These are phyloP conservation scores for Plasmodium coatneyi DNA, from an alignment of 169 alveolate species.

Conservation along the genomic window DNA sequence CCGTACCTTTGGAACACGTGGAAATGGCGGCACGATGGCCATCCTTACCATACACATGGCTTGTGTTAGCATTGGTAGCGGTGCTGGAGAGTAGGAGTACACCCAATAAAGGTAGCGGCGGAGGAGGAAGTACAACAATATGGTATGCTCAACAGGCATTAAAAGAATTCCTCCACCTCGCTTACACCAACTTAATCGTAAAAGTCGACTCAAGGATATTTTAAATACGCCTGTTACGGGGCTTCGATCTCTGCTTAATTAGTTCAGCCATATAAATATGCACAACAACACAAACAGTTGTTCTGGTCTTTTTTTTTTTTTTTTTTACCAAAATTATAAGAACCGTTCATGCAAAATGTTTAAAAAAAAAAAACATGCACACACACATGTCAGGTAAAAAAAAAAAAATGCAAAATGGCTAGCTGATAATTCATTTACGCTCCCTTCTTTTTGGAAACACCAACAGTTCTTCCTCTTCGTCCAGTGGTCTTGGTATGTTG, in stretches of 20 bases:
- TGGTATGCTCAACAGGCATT: neutral
- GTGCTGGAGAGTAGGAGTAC: neutral
- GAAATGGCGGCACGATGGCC: neutral
- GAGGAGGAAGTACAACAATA: neutral
- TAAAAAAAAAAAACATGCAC: neutral
- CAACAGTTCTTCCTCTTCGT: constrained; percentile 98
- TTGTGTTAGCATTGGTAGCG: neutral
- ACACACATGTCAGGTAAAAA: neutral
- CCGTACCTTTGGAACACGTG: neutral
- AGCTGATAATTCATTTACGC: constrained; percentile 42
- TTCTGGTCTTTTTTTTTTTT: neutral
- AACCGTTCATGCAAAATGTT: neutral
- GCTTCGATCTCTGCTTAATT: neutral
- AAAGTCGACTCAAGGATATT: neutral
- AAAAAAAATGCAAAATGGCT: neutral
- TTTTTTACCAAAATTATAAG: neutral
- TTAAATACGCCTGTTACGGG: neutral
- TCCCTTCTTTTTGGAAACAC: constrained; percentile 97
- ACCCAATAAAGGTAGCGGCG: neutral
- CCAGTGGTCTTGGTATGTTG: constrained; percentile 99
- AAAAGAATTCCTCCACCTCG: neutral
- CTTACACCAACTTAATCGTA: neutral
- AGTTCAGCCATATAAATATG: neutral
- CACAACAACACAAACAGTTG: neutral
- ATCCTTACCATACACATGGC: neutral